Evolutionary conservation across 1,284 basidiomycete genomes (phyloP), one percentile per base, ranked within the genome.

Genomic region (Mixia osmundae): DNA sequence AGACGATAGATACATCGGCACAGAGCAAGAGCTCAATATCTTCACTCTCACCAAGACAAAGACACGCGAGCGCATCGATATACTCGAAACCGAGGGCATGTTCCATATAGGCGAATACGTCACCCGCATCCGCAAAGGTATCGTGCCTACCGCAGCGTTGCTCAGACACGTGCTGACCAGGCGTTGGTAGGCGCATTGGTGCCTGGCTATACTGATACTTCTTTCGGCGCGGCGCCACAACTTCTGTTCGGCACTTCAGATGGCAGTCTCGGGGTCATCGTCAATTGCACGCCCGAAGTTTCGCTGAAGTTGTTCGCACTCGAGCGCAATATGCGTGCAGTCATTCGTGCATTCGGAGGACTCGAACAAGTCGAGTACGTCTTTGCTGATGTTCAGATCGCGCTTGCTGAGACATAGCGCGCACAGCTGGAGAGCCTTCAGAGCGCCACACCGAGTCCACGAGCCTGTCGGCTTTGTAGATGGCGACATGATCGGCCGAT

Each of bases 191-290:
- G 39, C 20, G 43, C 43, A 9, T 36, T 44, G 21, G 32, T 33
- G 15, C 35, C 32, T 9, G 28, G 28, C 10, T 39, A 30, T 25
- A 36, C 34, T 11, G 25, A 12, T 5, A 23, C 29, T 5, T 8
- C 25, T 6, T 37, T 12, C 12, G 28, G 30, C n/a, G 19, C 35
- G 3, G n/a, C 51, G 19, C 48, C 50, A 0, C 54, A 52, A 39
- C 67, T 76, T 25, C 46, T 87, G 10, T 82, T 76, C 54, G 72
- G 77, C 51, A 79, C 82, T 0, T 63, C 72, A 0, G 69, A 72
- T 3, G 85, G 85, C 3, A 67, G 75, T 20, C 71, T 91, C 29
- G 76, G 79, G 8, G 62, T 76, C n/a, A 59, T 89, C 23, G 58
- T 71, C 3, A 69, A 82, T 39, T 59, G 82, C 16, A 59, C 62